These are phyloP conservation scores for Candida sp. DNA, from an alignment of 1,139 yeast species.

Conservation along the genomic window DNA sequence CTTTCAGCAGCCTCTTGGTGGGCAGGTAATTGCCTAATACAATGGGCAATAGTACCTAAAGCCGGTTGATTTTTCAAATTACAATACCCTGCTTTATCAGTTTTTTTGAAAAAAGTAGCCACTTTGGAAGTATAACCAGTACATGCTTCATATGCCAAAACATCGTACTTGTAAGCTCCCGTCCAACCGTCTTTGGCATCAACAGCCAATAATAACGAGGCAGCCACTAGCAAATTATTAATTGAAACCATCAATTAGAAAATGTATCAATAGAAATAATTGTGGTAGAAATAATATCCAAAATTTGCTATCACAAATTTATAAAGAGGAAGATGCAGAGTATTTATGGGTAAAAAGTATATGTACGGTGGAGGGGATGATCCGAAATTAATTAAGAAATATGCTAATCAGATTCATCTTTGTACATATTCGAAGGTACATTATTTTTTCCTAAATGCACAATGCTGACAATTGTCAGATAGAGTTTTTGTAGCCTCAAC, in stretches of 20 bases:
- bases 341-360: neutral
- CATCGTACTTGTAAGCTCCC: conserved; percentile 13
- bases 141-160: conserved; percentile 25
- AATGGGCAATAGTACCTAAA: conserved; percentile 36
- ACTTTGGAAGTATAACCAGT: conserved; percentile 18
- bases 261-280: too few species aligned
- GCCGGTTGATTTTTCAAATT: conserved; percentile 32
- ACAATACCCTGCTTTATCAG: conserved; percentile 27
- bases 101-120: conserved; percentile 23
- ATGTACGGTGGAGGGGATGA: neutral
- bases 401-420: neutral
- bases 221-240: neutral
- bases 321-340: neutral
- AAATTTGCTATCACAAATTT: too few species aligned
- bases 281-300: too few species aligned
- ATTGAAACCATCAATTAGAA: neutral
- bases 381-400: neutral
- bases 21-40: conserved; percentile 24
- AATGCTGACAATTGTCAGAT: neutral
- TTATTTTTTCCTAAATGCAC: neutral
- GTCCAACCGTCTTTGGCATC: conserved; percentile 7
- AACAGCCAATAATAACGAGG: conserved; percentile 1
- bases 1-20: conserved; percentile 15
- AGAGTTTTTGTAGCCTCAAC: neutral
- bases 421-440: neutral